Evolutionary conservation across 2,329 filamentous ascomycete species (phyloP).

Genomic region (Aureobasidium vineae): DNA sequence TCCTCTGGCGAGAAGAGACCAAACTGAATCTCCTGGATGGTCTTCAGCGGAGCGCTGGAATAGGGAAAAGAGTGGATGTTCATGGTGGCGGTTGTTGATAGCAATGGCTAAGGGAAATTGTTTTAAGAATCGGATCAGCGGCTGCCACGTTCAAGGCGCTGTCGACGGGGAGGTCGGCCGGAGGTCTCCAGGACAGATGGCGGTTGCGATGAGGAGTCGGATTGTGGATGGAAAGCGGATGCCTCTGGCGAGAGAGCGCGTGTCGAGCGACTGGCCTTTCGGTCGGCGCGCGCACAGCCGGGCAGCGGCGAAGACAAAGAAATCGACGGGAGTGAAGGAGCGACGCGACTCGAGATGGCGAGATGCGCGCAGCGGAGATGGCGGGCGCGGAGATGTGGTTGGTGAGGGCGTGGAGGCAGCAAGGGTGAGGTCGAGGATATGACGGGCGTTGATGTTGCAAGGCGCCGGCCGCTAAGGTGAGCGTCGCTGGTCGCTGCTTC

Average conservation of each 20-base stretch:
- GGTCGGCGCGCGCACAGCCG: conserved; percentile 24
- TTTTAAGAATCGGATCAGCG: conserved; percentile 11
- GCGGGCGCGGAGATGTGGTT: neutral
- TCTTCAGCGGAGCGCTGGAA: conserved; percentile 94
- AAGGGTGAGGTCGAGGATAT: conserved; percentile 20
- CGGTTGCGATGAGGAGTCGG: neutral
- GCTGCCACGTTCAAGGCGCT: conserved; percentile 15
- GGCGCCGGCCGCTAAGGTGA: conserved; percentile 2
- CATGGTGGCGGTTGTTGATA: conserved; percentile 60
- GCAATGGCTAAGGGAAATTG: conserved; percentile 16
- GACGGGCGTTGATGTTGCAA: conserved; percentile 18
- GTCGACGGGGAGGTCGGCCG: conserved; percentile 6
- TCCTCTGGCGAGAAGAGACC: conserved; percentile 96
- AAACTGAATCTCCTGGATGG: conserved; percentile 98
- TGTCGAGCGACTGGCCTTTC: conserved; percentile 25
- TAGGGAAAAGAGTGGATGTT: conserved; percentile 89
- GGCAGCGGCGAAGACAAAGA: conserved; percentile 12
- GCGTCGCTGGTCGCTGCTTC: neutral
- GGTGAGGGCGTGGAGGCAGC: conserved; percentile 1
- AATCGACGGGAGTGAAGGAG: neutral
- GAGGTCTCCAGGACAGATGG: conserved; percentile 9
- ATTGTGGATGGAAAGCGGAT: conserved; percentile 3
- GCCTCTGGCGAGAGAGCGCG: conserved; percentile 20
- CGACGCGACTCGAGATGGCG: conserved; percentile 5
- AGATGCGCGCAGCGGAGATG: conserved; percentile 15